Evolutionary conservation across 768 basidiomycete genomes (phyloP), one percentile per base, ranked within the genome.

Genomic region (Leccinum incarnatum): DNA sequence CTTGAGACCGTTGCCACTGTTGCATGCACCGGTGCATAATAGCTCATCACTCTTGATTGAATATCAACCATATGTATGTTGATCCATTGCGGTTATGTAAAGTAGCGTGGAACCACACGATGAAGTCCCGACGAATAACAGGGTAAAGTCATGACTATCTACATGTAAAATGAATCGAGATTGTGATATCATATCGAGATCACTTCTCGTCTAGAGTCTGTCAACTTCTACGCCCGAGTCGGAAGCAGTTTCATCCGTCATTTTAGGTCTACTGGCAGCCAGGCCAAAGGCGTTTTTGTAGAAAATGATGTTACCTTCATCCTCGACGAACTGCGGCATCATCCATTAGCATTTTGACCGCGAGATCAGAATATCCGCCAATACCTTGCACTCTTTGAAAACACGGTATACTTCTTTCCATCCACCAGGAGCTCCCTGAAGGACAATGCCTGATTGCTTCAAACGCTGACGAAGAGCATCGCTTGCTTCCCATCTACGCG

Each of bases 261-360:
- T 84, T 47, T 85, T 81, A 8, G 89, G 85, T 62, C 84, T 82
- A 67, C 81, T 78, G 61, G 86, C 76, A 50, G 93, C 91, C 45
- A 94, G 74, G 59, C 96, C 96, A 42, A 77, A 65, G 4, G 89
- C 85, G 67, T 98, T 91, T 82, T 93, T 93, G 84, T 87, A 96
- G 79, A 95, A 95, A 59, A 95, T 71, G 61, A 97, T 85, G 65
- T 91, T 85, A 42, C 93, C 95, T 65, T 92, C 88, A 70, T 98
- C 94, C 75, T 98, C 96, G 50, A 99, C 90, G 72, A 94, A 98
- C 85, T 85, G 56, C 1, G 46, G 25, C 49, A 12, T 2, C 19
- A n/a, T 37, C 25, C 17, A 30, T 58, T 27, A 60, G 55, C 42
- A 46, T 42, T 23, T 40, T 15, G n/a, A 11, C 6, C 19, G 1